Conservation (phyloP, 441 rosid genomes). For the Daphne laureola region DNA sequence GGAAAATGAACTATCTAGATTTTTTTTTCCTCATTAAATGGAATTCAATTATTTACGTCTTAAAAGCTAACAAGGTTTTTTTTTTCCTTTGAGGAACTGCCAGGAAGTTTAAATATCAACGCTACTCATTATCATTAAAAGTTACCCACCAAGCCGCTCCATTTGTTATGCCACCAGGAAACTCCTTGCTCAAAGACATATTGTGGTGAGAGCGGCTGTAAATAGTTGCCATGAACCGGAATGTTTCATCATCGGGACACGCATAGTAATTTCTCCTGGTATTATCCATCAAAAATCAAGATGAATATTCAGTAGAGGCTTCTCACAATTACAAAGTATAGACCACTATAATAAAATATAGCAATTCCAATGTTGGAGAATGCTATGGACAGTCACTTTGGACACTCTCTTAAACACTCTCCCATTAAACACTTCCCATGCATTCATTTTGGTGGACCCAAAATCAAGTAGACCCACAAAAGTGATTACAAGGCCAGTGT, state of each 20-base stretch:
- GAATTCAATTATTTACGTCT: too few species aligned
- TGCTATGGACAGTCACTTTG: too few species aligned
- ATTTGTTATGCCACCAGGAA: conserved; percentile 83
- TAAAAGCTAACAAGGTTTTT: too few species aligned
- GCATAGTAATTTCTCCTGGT: conserved; percentile 72
- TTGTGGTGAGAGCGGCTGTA: conserved; percentile 82
- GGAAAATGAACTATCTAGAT: neutral
- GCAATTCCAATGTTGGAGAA: too few species aligned
- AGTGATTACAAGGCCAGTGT: too few species aligned
- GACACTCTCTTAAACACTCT: too few species aligned
- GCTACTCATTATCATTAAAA: conserved; percentile 1
- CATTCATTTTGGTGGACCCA: too few species aligned
- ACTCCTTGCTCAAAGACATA: conserved; percentile 90
- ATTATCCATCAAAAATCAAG: conserved; percentile 17
- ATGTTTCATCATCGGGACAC: conserved; percentile 89
- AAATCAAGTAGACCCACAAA: too few species aligned
- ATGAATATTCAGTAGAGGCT: conserved; percentile 5
- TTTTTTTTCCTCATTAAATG: too few species aligned
- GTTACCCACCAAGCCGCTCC: conserved; percentile 78
- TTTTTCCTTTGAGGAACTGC: too few species aligned
- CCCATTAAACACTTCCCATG: too few species aligned
- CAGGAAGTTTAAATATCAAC: neutral
- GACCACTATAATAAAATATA: too few species aligned
- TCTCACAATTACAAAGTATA: neutral
- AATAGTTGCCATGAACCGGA: conserved; percentile 63